Conservation (phyloP, 1,284 basidiomycete species). For the Meripilus lineatus region DNA sequence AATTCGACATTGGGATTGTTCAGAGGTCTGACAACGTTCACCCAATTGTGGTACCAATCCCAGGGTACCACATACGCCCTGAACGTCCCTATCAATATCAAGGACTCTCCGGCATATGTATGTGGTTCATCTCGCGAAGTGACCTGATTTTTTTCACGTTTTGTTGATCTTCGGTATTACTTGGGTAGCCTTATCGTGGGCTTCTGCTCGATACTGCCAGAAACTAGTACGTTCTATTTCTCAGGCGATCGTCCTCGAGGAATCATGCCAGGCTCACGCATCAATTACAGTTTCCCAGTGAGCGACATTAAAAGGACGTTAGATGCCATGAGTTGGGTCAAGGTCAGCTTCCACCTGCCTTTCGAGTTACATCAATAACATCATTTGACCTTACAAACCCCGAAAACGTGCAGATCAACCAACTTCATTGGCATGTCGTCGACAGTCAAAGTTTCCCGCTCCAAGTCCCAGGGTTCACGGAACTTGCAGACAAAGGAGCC, state of each 20-base stretch:
- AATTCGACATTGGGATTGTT: constrained; percentile 74
- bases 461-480: constrained; percentile 52
- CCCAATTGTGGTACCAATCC: constrained; percentile 69
- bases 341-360: constrained; percentile 39
- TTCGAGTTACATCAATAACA: constrained; percentile 12
- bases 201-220: constrained; percentile 78
- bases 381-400: not conserved
- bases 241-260: not conserved
- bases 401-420: constrained; percentile 43
- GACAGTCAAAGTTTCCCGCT: constrained; percentile 76
- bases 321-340: constrained; percentile 84
- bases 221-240: constrained; percentile 34
- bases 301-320: constrained; percentile 66
- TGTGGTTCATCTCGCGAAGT: constrained; percentile 5
- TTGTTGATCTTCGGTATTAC: not conserved
- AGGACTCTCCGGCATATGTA: constrained; percentile 65
- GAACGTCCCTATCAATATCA: constrained; percentile 55
- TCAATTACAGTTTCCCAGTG: constrained; percentile 48
- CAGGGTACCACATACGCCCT: constrained; percentile 48
- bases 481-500: constrained; percentile 60
- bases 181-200: constrained; percentile 63
- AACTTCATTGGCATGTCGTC: constrained; percentile 78
- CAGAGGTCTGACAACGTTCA: constrained; percentile 80
- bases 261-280: not conserved
- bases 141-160: not conserved